Percentiles rank a stretch among this genome's conserved stretches.
phyloP scores from a whole-genome alignment of 2,329 filamentous ascomycete genomes.

The Penicillium psychrosexuale region DNA sequence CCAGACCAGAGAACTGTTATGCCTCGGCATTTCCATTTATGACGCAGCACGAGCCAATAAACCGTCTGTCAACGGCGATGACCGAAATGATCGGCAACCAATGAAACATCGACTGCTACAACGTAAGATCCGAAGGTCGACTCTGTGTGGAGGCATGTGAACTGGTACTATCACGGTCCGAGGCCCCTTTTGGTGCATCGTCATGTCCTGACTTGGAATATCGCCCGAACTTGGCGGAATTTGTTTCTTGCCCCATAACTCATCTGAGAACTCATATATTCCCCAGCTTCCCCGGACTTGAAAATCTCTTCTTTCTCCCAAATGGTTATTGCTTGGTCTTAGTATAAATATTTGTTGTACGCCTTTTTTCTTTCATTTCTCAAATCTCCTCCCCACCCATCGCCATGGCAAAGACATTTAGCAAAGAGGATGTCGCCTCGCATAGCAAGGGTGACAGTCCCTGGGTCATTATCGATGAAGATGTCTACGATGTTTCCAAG shows the following conservation, averaged over 20 bases:
- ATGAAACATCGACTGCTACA: constrained; percentile 6
- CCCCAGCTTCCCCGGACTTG: constrained; percentile 25
- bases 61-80: constrained; percentile 11
- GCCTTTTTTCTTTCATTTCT: not conserved
- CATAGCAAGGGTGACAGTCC: constrained; percentile 85
- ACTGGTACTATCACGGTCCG: constrained; percentile 12
- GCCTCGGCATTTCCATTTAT: constrained; percentile 23
- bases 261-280: constrained; percentile 21
- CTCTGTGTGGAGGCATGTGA: constrained; percentile 5
- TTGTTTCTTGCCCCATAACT: constrained; percentile 8
- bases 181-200: constrained; percentile 15
- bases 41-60: constrained; percentile 22
- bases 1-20: not conserved
- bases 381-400: not conserved
- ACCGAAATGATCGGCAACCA: constrained; percentile 20
- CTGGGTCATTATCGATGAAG: constrained; percentile 88
- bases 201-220: constrained; percentile 9
- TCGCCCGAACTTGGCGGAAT: constrained; percentile 7
- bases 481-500: constrained; percentile 91
- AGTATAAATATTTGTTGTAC: not conserved
- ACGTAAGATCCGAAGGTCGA: constrained; percentile 4
- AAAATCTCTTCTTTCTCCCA: constrained; percentile 11
- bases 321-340: constrained; percentile 5
- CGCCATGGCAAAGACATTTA: constrained; percentile 83
- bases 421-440: constrained; percentile 77